Base-by-base conservation (phyloP, 805 yeast species). In the Kurtzmaniella fragi region DNA sequence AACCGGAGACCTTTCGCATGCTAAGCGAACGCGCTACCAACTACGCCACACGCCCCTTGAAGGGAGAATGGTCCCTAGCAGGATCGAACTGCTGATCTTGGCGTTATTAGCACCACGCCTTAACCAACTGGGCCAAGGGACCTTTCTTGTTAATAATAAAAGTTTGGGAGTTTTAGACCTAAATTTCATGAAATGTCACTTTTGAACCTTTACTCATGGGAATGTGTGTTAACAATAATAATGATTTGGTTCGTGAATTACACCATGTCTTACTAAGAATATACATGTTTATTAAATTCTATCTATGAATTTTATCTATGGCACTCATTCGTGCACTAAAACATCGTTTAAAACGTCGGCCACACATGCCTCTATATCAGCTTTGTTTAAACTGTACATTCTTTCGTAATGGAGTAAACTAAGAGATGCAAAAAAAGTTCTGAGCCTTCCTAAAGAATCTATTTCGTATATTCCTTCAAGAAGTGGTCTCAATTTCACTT, bases 81-180 rank as follows among this genome's bases (percentile, higher is more conserved):
- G 86, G 86, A 78, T 80, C 86, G 86, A 80, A 80, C 86, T 77
- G 86, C 84, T 78, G 86, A 80, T 79, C 86, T 68, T 54, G 73
- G 73, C 71, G 72, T 67, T 67, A 67, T 67, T 67, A 67, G 72
- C 73, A 67, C 73, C 72, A 55, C 72, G 72, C 72, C 72, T 63
- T 67, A 66, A 67, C 73, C 72, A 67, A 67, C 73, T 67, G 68
- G 73, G 73, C 73, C 72, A 67, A 67, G 73, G 72, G 73, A 66
- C 71, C 72, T 28, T 73, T 67, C 70, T 20, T 25, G 31, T 20
- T 20, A 5, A 20, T 5, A 20, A 20, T 20, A 20, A 5, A 20
- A 5, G 25, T 20, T 20, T 20, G n/a, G n/a, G n/a, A n/a, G n/a
- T n/a, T n/a, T n/a, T n/a, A n/a, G n/a, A n/a, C n/a, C n/a, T n/a